A percentile compares a stretch with the other conserved stretches of the same genome.
Evolutionary conservation across 2,329 filamentous ascomycete species (phyloP).

Genomic region (Hymenoscyphus scutula): DNA sequence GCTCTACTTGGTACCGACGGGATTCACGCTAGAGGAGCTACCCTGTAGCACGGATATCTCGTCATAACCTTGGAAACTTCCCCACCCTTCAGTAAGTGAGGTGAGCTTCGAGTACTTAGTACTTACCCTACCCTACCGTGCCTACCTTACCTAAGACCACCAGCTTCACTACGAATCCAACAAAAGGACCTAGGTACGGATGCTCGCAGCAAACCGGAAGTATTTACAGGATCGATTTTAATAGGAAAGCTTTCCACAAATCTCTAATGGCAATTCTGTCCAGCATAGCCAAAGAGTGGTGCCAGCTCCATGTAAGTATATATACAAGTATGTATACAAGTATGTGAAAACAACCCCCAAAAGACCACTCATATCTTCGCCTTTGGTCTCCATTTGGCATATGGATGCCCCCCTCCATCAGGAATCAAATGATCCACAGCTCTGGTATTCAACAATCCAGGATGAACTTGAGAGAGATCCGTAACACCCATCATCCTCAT

Average conservation of each 20-base stretch:
- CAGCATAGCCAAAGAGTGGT: not conserved
- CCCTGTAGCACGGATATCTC: not conserved
- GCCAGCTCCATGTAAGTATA: too few relatives aligned
- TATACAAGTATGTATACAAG: too few relatives aligned
- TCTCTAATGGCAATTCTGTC: too few relatives aligned
- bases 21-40: not conserved
- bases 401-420: conserved; percentile 43
- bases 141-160: too few relatives aligned
- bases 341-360: not conserved
- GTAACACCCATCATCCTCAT: conserved; percentile 66
- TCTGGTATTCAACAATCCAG: conserved; percentile 58
- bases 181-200: too few relatives aligned
- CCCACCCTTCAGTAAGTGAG: too few relatives aligned
- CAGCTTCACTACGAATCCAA: too few relatives aligned
- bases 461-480: conserved; percentile 57
- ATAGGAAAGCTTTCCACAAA: too few relatives aligned
- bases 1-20: not conserved
- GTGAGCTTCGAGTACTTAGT: too few relatives aligned
- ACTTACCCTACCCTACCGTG: too few relatives aligned
- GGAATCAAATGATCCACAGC: conserved; percentile 48
- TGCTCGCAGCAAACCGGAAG: too few relatives aligned
- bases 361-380: conserved; percentile 27
- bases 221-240: too few relatives aligned
- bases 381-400: conserved; percentile 40
- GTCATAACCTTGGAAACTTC: not conserved